Base-by-base conservation (phyloP, 352 stramenopile species). In the Phytopythium oedochilum region DNA sequence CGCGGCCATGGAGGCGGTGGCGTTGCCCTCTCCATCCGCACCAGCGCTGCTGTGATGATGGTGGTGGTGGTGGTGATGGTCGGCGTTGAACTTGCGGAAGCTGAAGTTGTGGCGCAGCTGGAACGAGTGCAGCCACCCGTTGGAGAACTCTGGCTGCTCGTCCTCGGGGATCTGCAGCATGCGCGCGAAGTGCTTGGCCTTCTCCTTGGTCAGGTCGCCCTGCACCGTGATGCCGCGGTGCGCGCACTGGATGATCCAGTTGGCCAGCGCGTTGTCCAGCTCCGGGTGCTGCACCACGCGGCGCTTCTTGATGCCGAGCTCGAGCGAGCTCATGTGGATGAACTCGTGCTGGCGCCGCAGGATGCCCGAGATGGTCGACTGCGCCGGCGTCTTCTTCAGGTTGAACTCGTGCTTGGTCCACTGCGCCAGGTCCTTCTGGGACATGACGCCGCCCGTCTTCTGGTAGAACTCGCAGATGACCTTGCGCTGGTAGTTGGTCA, bases 391-490 rank as follows among this genome's bases (percentile, higher is more conserved):
- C 61, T 90, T 90, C 56, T 87, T 83, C 17, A 94, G 66, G 36
- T 74, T 68, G 55, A 94, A 94, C 68, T 94, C 83, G 66, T 91
- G 81, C 64, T 91, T 90, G 54, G 83, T 89, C 83, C 83, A 94
- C 55, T 90, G 81, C 40, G 81, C 82, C 54, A 94, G 55, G 64
- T 94, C 83, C 62, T 94, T 94, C 59, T 94, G 83, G 40, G 79
- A 89, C 78, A 94, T 94, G 28, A 89, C 71, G 23, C 78, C 82
- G 55, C 79, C 78, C 49, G 64, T 89, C 61, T 88, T 87, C 29
- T 78, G 74, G 69, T 92, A 89, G 53, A 89, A 89, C 64, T 92
- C 82, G 64, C 82, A 92, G 57, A 92, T 89, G 55, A 88, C 58
- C 48, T 92, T 92, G 63, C 82, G 77, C 67, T 92, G 82, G 68